These are phyloP conservation scores for Colletotrichum cuscutae DNA, from an alignment of 2,329 filamentous ascomycete genomes.

Conservation along the genomic window DNA sequence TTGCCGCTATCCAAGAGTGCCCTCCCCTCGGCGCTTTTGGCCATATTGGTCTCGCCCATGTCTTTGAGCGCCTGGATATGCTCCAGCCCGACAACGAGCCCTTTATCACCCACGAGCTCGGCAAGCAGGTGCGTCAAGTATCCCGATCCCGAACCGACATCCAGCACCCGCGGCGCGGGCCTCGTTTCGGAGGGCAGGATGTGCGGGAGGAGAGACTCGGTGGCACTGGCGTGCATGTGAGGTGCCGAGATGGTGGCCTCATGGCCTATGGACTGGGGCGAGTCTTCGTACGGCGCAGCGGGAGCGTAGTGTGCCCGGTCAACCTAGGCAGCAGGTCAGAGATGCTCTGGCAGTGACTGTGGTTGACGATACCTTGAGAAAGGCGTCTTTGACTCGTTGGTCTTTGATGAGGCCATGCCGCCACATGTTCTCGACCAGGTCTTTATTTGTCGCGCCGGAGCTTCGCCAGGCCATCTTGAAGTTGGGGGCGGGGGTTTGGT, in stretches of 20 bases:
- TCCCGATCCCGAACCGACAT: slow-evolving; percentile 80
- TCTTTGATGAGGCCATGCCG: slow-evolving; percentile 78
- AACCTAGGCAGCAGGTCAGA: slow-evolving; percentile 63
- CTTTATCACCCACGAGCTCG: slow-evolving; percentile 71
- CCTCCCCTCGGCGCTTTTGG: slow-evolving; percentile 67
- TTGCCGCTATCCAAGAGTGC: slow-evolving; percentile 70
- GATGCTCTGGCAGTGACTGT: neutral
- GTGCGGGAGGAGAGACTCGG: slow-evolving; percentile 59
- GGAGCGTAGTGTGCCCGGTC: slow-evolving; percentile 89
- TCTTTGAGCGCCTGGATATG: slow-evolving; percentile 75
- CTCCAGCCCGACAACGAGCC: slow-evolving; percentile 76
- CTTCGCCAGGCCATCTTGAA: slow-evolving; percentile 88
- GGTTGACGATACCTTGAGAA: slow-evolving; percentile 67
- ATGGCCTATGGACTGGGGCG: slow-evolving; percentile 65
- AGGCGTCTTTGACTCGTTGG: slow-evolving; percentile 79
- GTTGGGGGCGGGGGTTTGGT: neutral
- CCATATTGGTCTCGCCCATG: slow-evolving; percentile 73
- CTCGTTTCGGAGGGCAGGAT: slow-evolving; percentile 48
- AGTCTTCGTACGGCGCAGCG: slow-evolving; percentile 72
- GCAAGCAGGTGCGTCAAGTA: slow-evolving; percentile 92
- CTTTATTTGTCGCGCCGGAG: slow-evolving; percentile 77
- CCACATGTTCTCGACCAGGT: slow-evolving; percentile 82
- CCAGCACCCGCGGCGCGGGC: slow-evolving; percentile 67
- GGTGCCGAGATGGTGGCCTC: slow-evolving; percentile 67
- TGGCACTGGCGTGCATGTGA: slow-evolving; percentile 69